These are phyloP conservation scores for Russula griseocarnosa DNA, from an alignment of 768 basidiomycete genomes.

Conservation along the genomic window DNA sequence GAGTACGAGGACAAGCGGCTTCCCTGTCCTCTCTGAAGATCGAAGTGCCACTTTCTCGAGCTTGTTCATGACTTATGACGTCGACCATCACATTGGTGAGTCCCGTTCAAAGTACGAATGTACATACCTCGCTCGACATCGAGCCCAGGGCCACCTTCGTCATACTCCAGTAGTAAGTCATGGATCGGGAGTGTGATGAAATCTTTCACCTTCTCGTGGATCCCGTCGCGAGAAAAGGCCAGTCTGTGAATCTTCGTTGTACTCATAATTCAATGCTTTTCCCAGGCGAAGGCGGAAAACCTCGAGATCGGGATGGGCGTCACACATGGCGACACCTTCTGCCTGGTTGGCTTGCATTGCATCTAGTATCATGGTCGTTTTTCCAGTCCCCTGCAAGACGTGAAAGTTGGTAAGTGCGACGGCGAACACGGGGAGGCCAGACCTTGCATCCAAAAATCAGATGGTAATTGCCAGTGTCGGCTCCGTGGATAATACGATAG, in stretches of 20 bases:
- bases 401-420: slow-evolving; percentile 18
- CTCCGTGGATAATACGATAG: slow-evolving; percentile 74
- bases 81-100: background rate
- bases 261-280: slow-evolving; percentile 83
- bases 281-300: slow-evolving; percentile 83
- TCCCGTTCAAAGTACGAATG: background rate
- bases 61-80: slow-evolving; percentile 63
- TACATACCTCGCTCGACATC: slow-evolving; percentile 73
- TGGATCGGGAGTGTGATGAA: slow-evolving; percentile 14
- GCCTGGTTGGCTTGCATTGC: slow-evolving; percentile 72
- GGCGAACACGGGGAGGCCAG: slow-evolving; percentile 15
- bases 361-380: slow-evolving; percentile 80
- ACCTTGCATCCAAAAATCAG: slow-evolving; percentile 78
- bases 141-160: slow-evolving; percentile 60
- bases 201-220: slow-evolving; percentile 64
- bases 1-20: slow-evolving; percentile 74
- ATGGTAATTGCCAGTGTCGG: slow-evolving; percentile 68
- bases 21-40: slow-evolving; percentile 49
- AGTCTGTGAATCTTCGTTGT: slow-evolving; percentile 75
- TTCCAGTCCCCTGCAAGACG: slow-evolving; percentile 60
- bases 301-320: slow-evolving; percentile 83
- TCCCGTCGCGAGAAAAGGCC: slow-evolving; percentile 79
- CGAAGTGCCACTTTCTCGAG: slow-evolving; percentile 80
- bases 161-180: slow-evolving; percentile 1
- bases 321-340: slow-evolving; percentile 68